Percentiles rank a stretch among this genome's conserved stretches.
Evolutionary conservation across 2,329 filamentous ascomycete genomes (phyloP).

Genomic region (Colletotrichum destructivum): DNA sequence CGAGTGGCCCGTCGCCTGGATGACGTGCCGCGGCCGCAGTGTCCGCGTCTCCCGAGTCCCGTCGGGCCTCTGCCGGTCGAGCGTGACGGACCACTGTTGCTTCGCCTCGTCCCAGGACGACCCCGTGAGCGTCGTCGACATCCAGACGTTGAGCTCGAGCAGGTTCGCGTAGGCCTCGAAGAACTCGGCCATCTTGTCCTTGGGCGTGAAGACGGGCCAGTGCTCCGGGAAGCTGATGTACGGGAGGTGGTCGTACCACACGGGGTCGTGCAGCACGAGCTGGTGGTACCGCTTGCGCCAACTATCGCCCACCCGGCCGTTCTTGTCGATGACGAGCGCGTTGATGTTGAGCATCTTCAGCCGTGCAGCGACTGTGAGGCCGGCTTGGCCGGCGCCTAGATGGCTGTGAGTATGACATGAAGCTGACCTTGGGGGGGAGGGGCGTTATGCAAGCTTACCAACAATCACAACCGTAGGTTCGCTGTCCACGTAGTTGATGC

Average conservation of each 20-base stretch:
- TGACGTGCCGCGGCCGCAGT: slow-evolving; percentile 73
- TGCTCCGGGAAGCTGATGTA: slow-evolving; percentile 73
- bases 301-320: slow-evolving; percentile 69
- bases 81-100: slow-evolving; percentile 70
- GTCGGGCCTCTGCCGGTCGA: slow-evolving; percentile 62
- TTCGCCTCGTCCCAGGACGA: slow-evolving; percentile 63
- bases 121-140: slow-evolving; percentile 60
- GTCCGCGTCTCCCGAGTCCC: slow-evolving; percentile 65
- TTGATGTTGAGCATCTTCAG: slow-evolving; percentile 69
- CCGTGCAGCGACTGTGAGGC: slow-evolving; percentile 66
- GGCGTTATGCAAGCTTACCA: slow-evolving; percentile 40
- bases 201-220: slow-evolving; percentile 78
- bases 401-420: not conserved
- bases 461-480: slow-evolving; percentile 44
- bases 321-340: slow-evolving; percentile 67
- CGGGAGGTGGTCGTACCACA: slow-evolving; percentile 71
- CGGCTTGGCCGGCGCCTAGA: slow-evolving; percentile 63
- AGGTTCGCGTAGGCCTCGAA: slow-evolving; percentile 73
- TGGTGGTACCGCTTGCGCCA: slow-evolving; percentile 72
- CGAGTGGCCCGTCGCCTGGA: slow-evolving; percentile 79
- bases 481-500: slow-evolving; percentile 35
- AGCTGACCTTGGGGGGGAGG: not conserved
- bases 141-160: slow-evolving; percentile 78
- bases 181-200: slow-evolving; percentile 77
- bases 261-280: slow-evolving; percentile 74